These are phyloP conservation scores for Aspergillus oerlinghausenensis DNA, from an alignment of 2,329 filamentous ascomycete species.

Conservation along the genomic window DNA sequence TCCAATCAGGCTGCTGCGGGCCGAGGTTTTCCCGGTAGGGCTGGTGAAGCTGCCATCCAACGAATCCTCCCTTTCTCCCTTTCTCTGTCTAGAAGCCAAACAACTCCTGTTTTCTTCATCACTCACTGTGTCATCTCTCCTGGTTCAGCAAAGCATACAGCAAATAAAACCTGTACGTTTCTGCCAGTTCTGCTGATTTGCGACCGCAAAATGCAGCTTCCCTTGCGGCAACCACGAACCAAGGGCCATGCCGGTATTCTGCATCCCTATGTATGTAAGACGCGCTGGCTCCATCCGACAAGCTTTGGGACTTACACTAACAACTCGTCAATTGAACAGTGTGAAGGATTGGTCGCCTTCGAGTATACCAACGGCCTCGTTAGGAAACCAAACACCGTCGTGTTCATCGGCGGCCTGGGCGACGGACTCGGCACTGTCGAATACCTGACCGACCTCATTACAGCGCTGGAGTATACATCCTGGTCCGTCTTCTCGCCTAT, in stretches of 20 bases:
- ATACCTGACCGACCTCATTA: slow-evolving; percentile 50
- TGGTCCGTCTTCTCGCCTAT: slow-evolving; percentile 53
- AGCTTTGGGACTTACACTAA: not conserved
- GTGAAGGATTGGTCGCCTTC: slow-evolving; percentile 34
- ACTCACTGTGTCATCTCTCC: no score
- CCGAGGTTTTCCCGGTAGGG: not conserved
- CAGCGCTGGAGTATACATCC: slow-evolving; percentile 42
- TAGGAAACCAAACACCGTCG: slow-evolving; percentile 44
- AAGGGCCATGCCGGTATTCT: not conserved
- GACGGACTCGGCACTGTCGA: slow-evolving; percentile 54
- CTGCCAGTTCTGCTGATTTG: no score
- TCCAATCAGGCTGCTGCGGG: no score
- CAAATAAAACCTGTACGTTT: no score
- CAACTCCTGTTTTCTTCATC: no score
- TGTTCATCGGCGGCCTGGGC: slow-evolving; percentile 57
- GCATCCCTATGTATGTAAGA: not conserved
- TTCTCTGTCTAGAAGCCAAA: no score
- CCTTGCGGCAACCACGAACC: not conserved
- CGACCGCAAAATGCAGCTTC: not conserved
- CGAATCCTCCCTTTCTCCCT: no score
- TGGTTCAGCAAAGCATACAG: no score
- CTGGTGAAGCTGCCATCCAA: no score
- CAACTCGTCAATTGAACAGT: not conserved
- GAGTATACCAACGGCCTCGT: slow-evolving; percentile 30
- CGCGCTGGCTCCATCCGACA: not conserved